These are phyloP conservation scores for Daedalea quercina DNA, from an alignment of 768 basidiomycete genomes.

Conservation along the genomic window DNA sequence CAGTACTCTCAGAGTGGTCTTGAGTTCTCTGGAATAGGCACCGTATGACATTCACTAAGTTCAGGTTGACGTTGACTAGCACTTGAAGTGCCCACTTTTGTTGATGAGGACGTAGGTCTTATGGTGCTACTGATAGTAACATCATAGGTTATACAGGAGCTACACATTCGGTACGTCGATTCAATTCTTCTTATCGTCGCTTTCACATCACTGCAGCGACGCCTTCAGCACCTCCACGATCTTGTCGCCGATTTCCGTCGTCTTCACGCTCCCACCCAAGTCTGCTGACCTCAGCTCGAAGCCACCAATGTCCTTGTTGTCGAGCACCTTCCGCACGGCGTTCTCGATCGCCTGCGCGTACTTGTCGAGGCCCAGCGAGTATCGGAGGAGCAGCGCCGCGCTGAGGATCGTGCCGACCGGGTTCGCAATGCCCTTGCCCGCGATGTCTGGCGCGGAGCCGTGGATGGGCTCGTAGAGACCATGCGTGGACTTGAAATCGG, in stretches of 20 bases:
- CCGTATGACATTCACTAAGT: no score
- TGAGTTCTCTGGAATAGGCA: no score
- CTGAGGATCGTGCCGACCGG: conserved; percentile 95
- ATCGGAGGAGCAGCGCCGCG: conserved; percentile 92
- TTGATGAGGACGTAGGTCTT: no score
- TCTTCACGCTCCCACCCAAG: conserved; percentile 72
- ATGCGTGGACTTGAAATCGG: conserved; percentile 66
- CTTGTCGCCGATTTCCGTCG: conserved; percentile 77
- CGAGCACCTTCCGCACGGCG: conserved; percentile 88
- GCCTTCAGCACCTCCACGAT: conserved; percentile 67
- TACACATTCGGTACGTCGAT: no score
- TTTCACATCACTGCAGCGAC: conserved; percentile 33
- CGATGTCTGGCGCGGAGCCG: conserved; percentile 96
- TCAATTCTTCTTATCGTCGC: no score
- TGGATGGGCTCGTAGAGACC: conserved; percentile 98
- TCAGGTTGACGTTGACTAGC: no score
- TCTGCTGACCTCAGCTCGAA: conserved; percentile 79
- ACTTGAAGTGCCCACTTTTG: no score
- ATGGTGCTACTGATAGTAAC: no score
- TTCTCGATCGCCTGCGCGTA: conserved; percentile 82
- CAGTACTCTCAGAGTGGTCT: no score
- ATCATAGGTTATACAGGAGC: no score
- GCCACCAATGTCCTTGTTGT: conserved; percentile 62
- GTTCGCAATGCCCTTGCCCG: conserved; percentile 84
- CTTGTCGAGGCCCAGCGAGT: conserved; percentile 84